Evolutionary conservation across 805 yeast species (phyloP).

Genomic region (Kodamaea restingae): DNA sequence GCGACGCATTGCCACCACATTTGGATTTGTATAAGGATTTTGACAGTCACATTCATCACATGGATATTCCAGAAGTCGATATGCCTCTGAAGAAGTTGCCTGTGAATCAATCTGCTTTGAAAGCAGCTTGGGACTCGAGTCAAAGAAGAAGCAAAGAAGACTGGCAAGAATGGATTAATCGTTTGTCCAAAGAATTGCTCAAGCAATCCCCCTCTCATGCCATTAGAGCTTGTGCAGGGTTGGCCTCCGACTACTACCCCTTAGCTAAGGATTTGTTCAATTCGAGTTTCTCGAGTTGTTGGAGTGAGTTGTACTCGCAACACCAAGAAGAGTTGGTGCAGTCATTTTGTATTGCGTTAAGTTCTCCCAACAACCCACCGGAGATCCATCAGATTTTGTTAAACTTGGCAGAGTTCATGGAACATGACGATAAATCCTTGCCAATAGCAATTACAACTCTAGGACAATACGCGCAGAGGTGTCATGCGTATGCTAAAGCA

Average conservation of each 20-base stretch:
- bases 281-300: conserved; percentile 91
- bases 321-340: conserved; percentile 87
- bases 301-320: conserved; percentile 87
- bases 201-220: conserved; percentile 95
- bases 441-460: conserved; percentile 88
- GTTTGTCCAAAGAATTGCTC: conserved; percentile 77
- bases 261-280: conserved; percentile 88
- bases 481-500: conserved; percentile 97
- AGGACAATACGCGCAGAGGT: conserved; percentile 88
- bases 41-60: conserved; percentile 33
- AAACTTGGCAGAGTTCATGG: conserved; percentile 93
- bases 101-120: conserved; percentile 57
- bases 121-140: conserved; percentile 87
- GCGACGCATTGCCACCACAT: conserved; percentile 82
- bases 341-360: conserved; percentile 79
- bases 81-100: conserved; percentile 73
- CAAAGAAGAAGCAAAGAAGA: conserved; percentile 89
- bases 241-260: conserved; percentile 85
- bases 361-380: conserved; percentile 90
- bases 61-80: conserved; percentile 59
- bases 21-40: conserved; percentile 64
- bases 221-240: conserved; percentile 82
- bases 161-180: conserved; percentile 96
- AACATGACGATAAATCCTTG: conserved; percentile 91
- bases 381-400: conserved; percentile 88